Base-by-base conservation (phyloP, 345 rosid species). In the Erucastrum elatum region DNA sequence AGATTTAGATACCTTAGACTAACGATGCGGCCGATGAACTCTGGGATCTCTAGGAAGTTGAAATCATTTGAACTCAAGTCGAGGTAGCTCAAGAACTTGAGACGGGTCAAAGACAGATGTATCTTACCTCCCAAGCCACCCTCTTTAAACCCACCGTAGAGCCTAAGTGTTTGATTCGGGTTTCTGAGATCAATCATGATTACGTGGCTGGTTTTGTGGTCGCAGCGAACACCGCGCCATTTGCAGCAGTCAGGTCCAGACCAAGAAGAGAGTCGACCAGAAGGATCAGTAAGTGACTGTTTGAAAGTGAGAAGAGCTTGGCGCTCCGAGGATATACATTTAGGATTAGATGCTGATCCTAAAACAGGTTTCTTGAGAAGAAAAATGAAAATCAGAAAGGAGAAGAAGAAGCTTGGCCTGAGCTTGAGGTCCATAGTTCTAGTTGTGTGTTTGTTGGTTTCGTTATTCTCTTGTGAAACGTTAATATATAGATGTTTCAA, bases 251-350 rank as follows among this genome's bases (percentile, higher is more conserved):
- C 84, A 65, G 84, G 77, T 65, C 87, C 84, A 25, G 70, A 37
- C 91, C 89, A 88, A 30, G 88, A 85, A 9, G 71, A 53, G 30
- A 88, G 84, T 8, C 81, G 75, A 74, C 77, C 78, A 3, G 89
- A 73, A 27, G 44, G 71, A 76, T 86, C 89, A 16, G 77, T 35
- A 4, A 86, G 79, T 11, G 75, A 75, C 17, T 60, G n/a, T 39
- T 67, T 86, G 83, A 87, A 84, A 11, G 56, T 62, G 35, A 86
- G 75, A 41, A 88, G 89, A 6, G 87, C 87, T 13, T 78, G 67
- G 66, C 74, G 75, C 77, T 88, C 89, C 2, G 83, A 9, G 55
- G 79, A 15, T 64, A 75, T 39, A 63, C 80, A 80, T 75, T 30
- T 70, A 46, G 76, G 72, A 26, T 10, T 70, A 71, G 35, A 33